Base-by-base conservation (phyloP, 2,329 filamentous ascomycete genomes). In the Paraphoma sp. region DNA sequence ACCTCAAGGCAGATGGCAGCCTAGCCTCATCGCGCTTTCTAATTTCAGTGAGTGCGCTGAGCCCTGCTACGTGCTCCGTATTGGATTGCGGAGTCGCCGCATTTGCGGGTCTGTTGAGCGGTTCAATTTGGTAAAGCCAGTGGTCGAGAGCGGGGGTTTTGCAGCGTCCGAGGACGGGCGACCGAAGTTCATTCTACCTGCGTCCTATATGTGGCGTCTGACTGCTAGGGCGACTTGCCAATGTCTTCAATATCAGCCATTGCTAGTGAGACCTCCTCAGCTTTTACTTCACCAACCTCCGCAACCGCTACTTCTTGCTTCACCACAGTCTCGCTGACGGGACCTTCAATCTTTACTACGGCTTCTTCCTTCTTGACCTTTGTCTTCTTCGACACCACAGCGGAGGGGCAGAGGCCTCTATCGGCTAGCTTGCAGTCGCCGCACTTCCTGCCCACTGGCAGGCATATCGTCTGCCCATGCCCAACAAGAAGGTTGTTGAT, bases 401-500 rank as follows among this genome's bases (percentile, higher is more conserved):
- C 79, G 56, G 79, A 79, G 8, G 82, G 82, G 78, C 95, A 99
- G 56, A 98, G 76, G 3, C 91, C 91, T 31, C 82, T 82, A 17
- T 89, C 80, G 0, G 91, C 91, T 47, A 98, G 78, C 62, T 90
- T 89, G 78, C 95, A 99, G 47, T 95, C 89, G 16, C 92, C 93
- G 78, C 95, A 99, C 65, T 84, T 87, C 61, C 89, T 83, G 0
- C 90, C 91, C 1, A 94, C 86, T 0, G 93, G 92, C 61, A 92
- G 79, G 73, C 93, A 97, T 18, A 95, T 87, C 1, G 88, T 91
- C 83, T 97, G 93, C 0, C 93, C 93, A 59, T 96, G 83, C 0
- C 93, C 93, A 31, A 97, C 93, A 40, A 97, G 83, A 75, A 97
- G 78, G 79, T 89, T 88, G 76, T 97, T 97, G 75, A 97, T 96